These are phyloP conservation scores for Kregervanrija delftensis DNA, from an alignment of 805 yeast genomes.

Conservation along the genomic window DNA sequence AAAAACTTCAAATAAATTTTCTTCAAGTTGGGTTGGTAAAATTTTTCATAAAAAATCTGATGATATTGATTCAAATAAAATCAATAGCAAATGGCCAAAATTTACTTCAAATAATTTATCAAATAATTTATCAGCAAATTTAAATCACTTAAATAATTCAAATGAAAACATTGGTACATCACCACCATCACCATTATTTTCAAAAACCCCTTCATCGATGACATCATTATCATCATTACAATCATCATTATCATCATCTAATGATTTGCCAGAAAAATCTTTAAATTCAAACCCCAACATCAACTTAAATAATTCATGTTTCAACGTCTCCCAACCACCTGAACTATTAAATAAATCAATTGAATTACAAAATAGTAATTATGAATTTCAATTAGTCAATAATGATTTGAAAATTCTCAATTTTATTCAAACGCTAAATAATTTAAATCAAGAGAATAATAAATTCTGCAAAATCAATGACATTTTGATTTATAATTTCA, in stretches of 20 bases:
- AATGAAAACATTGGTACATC: neutral
- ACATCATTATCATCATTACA: neutral
- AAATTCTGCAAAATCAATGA: constrained; percentile 8
- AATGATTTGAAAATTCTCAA: constrained; percentile 19
- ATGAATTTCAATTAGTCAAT: constrained; percentile 21
- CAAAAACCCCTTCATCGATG: neutral
- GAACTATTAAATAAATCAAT: constrained; percentile 31
- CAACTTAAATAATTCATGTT: constrained; percentile 1
- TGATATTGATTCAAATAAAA: constrained; percentile 1
- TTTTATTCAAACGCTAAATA: constrained; percentile 10
- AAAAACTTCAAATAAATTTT: neutral
- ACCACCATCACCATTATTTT: neutral
- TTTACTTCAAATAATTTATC: neutral
- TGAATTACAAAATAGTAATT: constrained; percentile 15
- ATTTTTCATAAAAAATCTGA: constrained; percentile 18
- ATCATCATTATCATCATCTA: neutral
- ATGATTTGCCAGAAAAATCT: neutral
- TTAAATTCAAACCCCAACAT: neutral
- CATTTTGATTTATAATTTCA: constrained; percentile 4
- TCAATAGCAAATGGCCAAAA: neutral
- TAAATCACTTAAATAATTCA: neutral
- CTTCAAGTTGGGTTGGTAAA: constrained; percentile 19
- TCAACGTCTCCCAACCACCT: constrained; percentile 28
- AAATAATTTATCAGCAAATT: neutral
- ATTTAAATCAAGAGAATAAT: constrained; percentile 8